Evolutionary conservation across 208 protist species (phyloP), one percentile per base, ranked within the genome.

Genomic region (Naegleria lovaniensis): DNA sequence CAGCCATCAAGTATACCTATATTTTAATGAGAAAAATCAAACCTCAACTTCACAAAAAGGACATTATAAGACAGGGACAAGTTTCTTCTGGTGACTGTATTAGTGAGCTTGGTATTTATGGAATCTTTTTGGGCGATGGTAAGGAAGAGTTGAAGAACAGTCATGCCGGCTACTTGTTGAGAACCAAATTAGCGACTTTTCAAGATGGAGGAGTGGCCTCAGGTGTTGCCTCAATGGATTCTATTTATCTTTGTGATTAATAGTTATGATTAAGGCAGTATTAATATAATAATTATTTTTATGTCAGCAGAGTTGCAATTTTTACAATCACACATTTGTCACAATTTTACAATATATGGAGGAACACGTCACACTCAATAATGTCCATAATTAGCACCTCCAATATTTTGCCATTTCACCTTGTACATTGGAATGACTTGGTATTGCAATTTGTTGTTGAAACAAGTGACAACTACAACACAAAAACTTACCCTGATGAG

Each of bases 161-260:
- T 39, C 86, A 91, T 58, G 97, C 94, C 1, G 98, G 98, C n/a
- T 96, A 96, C 88, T 91, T 98, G 0, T 93, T 98, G 85, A 94
- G 98, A 7, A 95, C 98, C 13, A 99, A 99, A 91, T 94, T 94
- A 29, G 94, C 96, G 19, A 92, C 95, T 52, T 93, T 95, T 67
- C 94, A 97, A 52, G 98, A 98, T 89, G 97, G 97, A 19, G 98
- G 98, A 89, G 97, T 99, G 41, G 97, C 98, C 90, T 94, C 96
- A 15, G 98, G 98, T 79, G 94, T 98, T 43, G 96, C 97, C 79
- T 95, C 96, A 48, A 93, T 99, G 2, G 97, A 98, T 91, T 97
- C 94, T 89, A 79, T 79, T 36, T 79, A 79, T 79, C 67, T 79
- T 79, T 29, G 55, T 19, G 55, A 67, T 67, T 67, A 67, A 67